Evolutionary conservation across 2,329 filamentous ascomycete species (phyloP).

Genomic region (Colletotrichum somersetense): DNA sequence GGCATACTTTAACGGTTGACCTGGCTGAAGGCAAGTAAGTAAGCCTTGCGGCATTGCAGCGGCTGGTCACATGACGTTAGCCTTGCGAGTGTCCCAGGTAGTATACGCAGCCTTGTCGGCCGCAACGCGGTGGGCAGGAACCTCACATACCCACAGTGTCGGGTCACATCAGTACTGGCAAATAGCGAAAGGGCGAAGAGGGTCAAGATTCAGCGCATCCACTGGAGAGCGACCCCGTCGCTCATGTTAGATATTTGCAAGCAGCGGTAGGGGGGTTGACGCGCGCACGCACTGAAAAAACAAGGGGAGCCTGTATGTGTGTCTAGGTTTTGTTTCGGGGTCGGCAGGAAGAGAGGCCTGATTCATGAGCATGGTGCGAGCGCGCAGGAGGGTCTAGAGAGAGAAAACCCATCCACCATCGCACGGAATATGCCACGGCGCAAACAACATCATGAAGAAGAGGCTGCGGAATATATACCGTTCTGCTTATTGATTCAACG

Average conservation of each 20-base stretch:
- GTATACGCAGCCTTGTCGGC: slow-evolving; percentile 22
- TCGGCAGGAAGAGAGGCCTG: slow-evolving; percentile 6
- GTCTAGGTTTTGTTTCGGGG: slow-evolving; percentile 11
- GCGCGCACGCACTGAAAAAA: slow-evolving; percentile 7
- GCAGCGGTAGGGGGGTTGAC: slow-evolving; percentile 8
- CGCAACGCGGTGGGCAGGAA: slow-evolving; percentile 10
- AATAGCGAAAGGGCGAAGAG: background rate
- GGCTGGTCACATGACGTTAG: slow-evolving; percentile 34
- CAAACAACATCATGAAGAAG: slow-evolving; percentile 14
- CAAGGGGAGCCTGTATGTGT: slow-evolving; percentile 5
- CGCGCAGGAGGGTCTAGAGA: background rate
- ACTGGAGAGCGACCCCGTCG: background rate
- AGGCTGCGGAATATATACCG: slow-evolving; percentile 17
- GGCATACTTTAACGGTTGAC: slow-evolving; percentile 9
- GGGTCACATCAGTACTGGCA: background rate
- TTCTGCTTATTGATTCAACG: background rate
- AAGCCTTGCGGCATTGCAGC: background rate
- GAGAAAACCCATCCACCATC: background rate
- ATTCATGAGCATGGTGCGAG: slow-evolving; percentile 12
- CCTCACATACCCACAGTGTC: background rate
- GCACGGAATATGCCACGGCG: background rate
- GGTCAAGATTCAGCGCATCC: background rate
- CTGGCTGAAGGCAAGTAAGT: background rate
- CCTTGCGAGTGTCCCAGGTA: slow-evolving; percentile 11
- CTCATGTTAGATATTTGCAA: slow-evolving; percentile 16